Conservation (phyloP, 768 basidiomycete species). For the Kwoniella shandongensis region DNA sequence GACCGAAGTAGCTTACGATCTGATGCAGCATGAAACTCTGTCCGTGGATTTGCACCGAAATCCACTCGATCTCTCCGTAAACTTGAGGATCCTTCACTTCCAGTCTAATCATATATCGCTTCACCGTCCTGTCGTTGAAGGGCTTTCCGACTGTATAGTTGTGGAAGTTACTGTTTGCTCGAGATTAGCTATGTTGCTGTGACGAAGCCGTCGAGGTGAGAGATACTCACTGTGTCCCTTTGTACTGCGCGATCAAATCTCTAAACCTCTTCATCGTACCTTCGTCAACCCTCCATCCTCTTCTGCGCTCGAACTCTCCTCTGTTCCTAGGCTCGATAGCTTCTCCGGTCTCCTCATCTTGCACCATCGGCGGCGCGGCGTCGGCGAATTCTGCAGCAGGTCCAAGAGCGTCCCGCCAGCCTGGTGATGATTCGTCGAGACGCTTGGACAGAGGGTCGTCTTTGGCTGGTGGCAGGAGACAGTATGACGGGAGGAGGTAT, state of each 20-base stretch:
- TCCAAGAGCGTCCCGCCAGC: conserved; percentile 61
- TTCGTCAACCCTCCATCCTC: conserved; percentile 64
- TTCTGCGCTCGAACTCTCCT: conserved; percentile 47
- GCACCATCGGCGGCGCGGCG: conserved; percentile 23
- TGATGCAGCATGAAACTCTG: conserved; percentile 99
- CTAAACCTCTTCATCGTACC: conserved; percentile 64
- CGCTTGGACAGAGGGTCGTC: conserved; percentile 60
- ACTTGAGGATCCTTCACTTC: conserved; percentile 85
- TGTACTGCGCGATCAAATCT: conserved; percentile 63
- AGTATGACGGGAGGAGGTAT: conserved; percentile 91
- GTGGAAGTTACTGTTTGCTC: conserved; percentile 70
- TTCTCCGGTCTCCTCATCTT: conserved; percentile 56
- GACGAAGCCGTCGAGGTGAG: background rate
- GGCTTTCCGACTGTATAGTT: conserved; percentile 92
- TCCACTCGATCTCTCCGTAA: conserved; percentile 90
- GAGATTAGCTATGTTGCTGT: background rate
- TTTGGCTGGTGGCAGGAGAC: conserved; percentile 85
- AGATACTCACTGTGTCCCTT: conserved; percentile 68
- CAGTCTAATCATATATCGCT: conserved; percentile 83
- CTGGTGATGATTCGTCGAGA: conserved; percentile 58
- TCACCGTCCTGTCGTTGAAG: conserved; percentile 75
- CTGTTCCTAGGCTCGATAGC: conserved; percentile 19
- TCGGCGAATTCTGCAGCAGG: conserved; percentile 58
- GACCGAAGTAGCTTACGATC: conserved; percentile 58
- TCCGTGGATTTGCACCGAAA: conserved; percentile 87